Percentiles rank a stretch among this genome's conserved stretches.
phyloP scores from a whole-genome alignment of 2,329 filamentous ascomycete species.

The Dactylellina parvicollis region DNA sequence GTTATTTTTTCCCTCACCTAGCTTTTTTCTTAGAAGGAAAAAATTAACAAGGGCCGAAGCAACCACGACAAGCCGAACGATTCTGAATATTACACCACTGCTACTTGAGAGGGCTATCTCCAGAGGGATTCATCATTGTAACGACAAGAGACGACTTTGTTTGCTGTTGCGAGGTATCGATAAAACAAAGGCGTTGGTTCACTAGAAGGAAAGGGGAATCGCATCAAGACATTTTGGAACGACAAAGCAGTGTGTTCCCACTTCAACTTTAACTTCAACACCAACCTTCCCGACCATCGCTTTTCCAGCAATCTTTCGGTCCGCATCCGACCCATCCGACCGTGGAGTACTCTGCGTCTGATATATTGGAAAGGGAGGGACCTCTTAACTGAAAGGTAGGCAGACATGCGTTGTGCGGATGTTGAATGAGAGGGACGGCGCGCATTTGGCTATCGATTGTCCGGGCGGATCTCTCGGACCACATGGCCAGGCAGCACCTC shows the following conservation, averaged over 20 bases:
- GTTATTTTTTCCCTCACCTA: conserved; percentile 17
- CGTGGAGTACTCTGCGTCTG: not conserved
- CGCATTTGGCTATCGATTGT: not conserved
- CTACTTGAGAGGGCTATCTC: not conserved
- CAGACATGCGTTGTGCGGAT: conserved; percentile 23
- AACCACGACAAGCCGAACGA: not conserved
- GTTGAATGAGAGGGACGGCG: not conserved
- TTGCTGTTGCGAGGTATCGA: not conserved
- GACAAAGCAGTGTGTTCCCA: not conserved
- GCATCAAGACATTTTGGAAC: conserved; percentile 1
- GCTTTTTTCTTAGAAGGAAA: conserved; percentile 27
- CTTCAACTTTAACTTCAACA: not conserved
- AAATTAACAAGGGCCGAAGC: not conserved
- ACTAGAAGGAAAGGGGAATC: not conserved
- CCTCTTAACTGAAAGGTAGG: conserved; percentile 48
- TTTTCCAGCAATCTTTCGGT: not conserved
- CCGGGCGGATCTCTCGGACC: not conserved
- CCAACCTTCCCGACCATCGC: not conserved
- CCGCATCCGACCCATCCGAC: conserved; percentile 2
- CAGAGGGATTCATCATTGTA: not conserved
- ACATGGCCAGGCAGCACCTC: conserved; percentile 15
- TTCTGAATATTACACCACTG: not conserved
- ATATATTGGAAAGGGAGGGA: conserved; percentile 16
- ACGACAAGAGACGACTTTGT: conserved; percentile 22
- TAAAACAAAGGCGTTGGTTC: conserved; percentile 10